Conservation (phyloP, 75 land plant genomes). For the Adiantum capillusveneris region DNA sequence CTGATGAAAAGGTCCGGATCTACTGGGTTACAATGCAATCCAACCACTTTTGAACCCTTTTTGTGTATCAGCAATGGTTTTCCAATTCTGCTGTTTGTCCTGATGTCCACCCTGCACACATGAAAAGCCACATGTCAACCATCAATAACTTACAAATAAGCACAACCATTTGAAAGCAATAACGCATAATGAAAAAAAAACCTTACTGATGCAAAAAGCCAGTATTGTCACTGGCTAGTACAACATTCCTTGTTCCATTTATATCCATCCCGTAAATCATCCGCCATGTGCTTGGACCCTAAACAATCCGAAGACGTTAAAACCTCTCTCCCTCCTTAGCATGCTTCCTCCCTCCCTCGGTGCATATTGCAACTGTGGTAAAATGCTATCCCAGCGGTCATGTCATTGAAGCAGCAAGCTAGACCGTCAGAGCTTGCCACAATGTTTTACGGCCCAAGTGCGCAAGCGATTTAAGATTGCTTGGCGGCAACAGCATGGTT, state of each 20-base stretch:
- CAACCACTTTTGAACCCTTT: constrained; percentile 90
- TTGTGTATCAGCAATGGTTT: constrained; percentile 69
- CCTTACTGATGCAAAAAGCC: constrained; percentile 76
- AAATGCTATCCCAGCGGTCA: too few relatives aligned
- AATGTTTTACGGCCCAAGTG: too few relatives aligned
- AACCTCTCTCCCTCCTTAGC: not conserved
- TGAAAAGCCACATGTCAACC: not conserved
- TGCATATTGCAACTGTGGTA: not conserved
- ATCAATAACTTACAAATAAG: not conserved
- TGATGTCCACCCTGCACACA: constrained; percentile 57
- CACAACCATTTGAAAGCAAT: not conserved
- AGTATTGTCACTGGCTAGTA: constrained; percentile 83
- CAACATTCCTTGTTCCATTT: constrained; percentile 42
- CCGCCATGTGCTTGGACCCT: constrained; percentile 84
- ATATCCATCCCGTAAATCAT: constrained; percentile 94
- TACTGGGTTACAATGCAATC: constrained; percentile 79
- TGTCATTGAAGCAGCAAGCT: too few relatives aligned
- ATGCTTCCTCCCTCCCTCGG: not conserved
- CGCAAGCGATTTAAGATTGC: too few relatives aligned
- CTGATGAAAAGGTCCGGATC: constrained; percentile 81
- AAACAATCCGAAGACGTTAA: not conserved
- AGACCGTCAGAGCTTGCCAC: too few relatives aligned
- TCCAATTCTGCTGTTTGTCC: constrained; percentile 48
- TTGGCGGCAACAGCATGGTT: too few relatives aligned
- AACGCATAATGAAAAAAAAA: not conserved